Base-by-base conservation (phyloP, 805 yeast genomes). In the Clavispora asparagi region DNA sequence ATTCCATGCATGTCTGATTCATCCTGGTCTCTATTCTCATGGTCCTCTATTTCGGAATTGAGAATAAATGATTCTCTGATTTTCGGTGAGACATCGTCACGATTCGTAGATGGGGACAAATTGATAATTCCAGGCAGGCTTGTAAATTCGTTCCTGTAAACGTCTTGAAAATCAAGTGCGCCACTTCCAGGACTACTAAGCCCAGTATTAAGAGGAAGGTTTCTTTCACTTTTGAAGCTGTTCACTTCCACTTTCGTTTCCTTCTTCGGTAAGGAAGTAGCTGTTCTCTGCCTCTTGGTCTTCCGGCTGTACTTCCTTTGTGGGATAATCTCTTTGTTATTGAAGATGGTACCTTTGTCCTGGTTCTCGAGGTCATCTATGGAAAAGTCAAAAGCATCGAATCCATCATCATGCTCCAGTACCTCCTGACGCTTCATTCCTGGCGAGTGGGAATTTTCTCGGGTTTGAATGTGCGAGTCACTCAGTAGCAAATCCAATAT, bases 361-460 rank as follows among this genome's bases (percentile, higher is more conserved):
- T 45, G 41, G 29, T 29, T 41, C 28, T 50, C 45, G 10, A 54
- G 44, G 19, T 54, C 56, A 10, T 54, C 58, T 8, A 54, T 52
- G 11, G 56, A 52, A 25, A 54, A 48, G 28, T 54, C 58, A 17
- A 52, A 48, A 5, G 42, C 48, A 25, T 54, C 53, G 16, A 41
- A 41, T 14, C 23, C 43, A 17, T 33, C 9, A 4, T 33, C 13
- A 7, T 11, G 25, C 4, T 33, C 37, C 25, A 33, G 37, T 33
- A 10, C 8, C 16, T 10, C 25, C 6, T 16, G 25, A 9, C 25
- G 23, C n/a, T 33, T 33, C 7, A 12, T 9, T 1, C 4, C 7
- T 6, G 35, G 35, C 10, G 35, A 16, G 11, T 4, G 13, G 5
- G 8, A 8, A 7, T 33, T 33, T 17, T 17, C 37, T 10, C 25